A percentile compares a stretch with the other conserved stretches of the same genome.
These are phyloP conservation scores for Curvularia verruculosa DNA, from an alignment of 2,329 filamentous ascomycete genomes.

Conservation along the genomic window DNA sequence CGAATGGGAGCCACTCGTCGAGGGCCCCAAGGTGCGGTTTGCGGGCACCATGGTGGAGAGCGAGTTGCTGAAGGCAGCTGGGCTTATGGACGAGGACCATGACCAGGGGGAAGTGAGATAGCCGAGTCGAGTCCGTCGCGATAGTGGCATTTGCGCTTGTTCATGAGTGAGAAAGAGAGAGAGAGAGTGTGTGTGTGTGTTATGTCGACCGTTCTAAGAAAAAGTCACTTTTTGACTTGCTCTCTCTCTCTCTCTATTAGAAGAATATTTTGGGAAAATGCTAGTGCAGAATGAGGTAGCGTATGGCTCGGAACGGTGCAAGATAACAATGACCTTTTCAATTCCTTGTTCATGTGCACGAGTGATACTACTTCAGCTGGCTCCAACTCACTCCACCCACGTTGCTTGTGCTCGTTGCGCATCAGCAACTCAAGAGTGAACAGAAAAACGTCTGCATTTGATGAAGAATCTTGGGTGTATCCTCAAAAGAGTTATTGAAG, in stretches of 20 bases:
- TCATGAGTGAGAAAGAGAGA: neutral
- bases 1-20: slow-evolving; percentile 27
- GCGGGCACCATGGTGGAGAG: slow-evolving; percentile 41
- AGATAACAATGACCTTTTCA: neutral
- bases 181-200: too few relatives aligned
- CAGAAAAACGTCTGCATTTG: neutral
- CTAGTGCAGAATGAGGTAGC: too few relatives aligned
- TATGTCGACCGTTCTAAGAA: too few relatives aligned
- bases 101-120: too few relatives aligned
- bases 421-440: neutral
- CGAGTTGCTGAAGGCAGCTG: slow-evolving; percentile 38
- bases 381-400: neutral
- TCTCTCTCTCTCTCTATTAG: neutral
- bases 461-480: neutral
- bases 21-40: slow-evolving; percentile 34
- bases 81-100: slow-evolving; percentile 19
- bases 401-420: neutral
- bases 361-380: neutral
- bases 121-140: too few relatives aligned
- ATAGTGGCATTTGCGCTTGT: too few relatives aligned
- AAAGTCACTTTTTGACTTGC: too few relatives aligned
- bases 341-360: neutral
- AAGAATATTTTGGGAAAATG: neutral
- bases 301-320: too few relatives aligned
- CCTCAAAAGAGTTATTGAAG: neutral